These are phyloP conservation scores for Selaginella moellendorffii DNA, from an alignment of 75 land plant species.

Conservation along the genomic window DNA sequence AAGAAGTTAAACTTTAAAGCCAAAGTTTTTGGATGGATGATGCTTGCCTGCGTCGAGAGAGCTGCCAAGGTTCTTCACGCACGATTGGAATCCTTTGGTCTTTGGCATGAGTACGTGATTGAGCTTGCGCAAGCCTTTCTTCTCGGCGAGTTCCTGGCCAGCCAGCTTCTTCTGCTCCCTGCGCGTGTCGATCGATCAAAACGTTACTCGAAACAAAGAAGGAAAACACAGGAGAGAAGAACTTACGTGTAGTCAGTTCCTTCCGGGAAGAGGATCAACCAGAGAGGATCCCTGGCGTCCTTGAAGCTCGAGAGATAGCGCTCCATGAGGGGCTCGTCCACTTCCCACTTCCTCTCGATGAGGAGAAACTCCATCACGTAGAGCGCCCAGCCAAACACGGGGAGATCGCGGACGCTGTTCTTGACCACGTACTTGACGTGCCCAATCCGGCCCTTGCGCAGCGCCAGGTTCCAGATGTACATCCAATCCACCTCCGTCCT, in stretches of 20 bases:
- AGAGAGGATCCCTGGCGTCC: conserved; percentile 52
- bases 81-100: conserved; percentile 65
- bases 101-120: conserved; percentile 76
- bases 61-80: conserved; percentile 43
- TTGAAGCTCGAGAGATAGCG: conserved; percentile 52
- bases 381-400: conserved; percentile 95
- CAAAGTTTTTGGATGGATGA: too few species aligned
- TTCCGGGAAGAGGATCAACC: conserved; percentile 90
- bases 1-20: too few species aligned
- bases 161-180: conserved; percentile 67
- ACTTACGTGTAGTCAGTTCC: conserved; percentile 93
- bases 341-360: conserved; percentile 76
- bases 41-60: conserved; percentile 94
- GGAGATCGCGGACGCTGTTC: conserved; percentile 75
- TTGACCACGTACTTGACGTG: conserved; percentile 79
- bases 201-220: background rate
- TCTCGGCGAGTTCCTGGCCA: conserved; percentile 62
- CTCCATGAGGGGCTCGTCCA: conserved; percentile 45
- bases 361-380: conserved; percentile 77
- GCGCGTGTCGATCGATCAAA: conserved; percentile 5
- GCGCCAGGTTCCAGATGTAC: conserved; percentile 92
- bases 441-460: conserved; percentile 62
- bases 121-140: conserved; percentile 53
- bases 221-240: background rate
- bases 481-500: conserved; percentile 99